Conservation (phyloP, 2,329 filamentous ascomycete species). For the Sporothrix euskadiensis region DNA sequence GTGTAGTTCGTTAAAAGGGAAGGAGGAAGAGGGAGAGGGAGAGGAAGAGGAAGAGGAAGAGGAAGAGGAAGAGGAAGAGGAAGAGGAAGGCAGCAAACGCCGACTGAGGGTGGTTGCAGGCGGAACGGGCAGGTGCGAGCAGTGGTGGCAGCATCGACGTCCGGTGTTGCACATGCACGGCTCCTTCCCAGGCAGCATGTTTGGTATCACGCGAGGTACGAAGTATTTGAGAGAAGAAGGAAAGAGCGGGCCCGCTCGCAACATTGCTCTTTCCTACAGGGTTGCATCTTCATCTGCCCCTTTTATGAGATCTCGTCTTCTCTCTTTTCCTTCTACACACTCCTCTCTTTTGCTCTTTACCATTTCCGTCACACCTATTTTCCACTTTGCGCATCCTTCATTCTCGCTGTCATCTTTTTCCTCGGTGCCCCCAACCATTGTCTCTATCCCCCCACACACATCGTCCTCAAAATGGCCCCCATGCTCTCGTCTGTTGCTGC, state of each 20-base stretch:
- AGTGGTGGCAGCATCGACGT: background rate
- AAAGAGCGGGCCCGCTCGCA: background rate
- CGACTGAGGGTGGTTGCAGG: background rate
- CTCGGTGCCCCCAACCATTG: background rate
- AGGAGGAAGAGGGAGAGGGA: background rate
- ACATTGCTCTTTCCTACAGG: background rate
- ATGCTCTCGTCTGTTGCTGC: conserved; percentile 16
- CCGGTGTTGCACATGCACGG: background rate
- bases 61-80: too few relatives aligned
- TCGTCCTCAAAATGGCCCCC: conserved; percentile 12
- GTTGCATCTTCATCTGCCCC: background rate
- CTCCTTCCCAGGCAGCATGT: conserved; percentile 15
- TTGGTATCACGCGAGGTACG: background rate
- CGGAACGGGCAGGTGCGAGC: conserved; percentile 13
- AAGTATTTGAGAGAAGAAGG: background rate
- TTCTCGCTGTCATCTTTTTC: background rate
- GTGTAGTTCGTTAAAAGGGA: conserved; percentile 1
- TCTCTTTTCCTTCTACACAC: background rate
- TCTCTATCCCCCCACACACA: background rate
- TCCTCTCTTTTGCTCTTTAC: background rate
- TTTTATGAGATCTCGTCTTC: background rate
- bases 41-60: background rate
- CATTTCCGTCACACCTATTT: background rate
- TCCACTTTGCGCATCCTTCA: background rate
- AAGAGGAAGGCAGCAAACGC: background rate